These are phyloP conservation scores for Hibiscus mutabilis DNA, from an alignment of 345 rosid species.

Conservation along the genomic window DNA sequence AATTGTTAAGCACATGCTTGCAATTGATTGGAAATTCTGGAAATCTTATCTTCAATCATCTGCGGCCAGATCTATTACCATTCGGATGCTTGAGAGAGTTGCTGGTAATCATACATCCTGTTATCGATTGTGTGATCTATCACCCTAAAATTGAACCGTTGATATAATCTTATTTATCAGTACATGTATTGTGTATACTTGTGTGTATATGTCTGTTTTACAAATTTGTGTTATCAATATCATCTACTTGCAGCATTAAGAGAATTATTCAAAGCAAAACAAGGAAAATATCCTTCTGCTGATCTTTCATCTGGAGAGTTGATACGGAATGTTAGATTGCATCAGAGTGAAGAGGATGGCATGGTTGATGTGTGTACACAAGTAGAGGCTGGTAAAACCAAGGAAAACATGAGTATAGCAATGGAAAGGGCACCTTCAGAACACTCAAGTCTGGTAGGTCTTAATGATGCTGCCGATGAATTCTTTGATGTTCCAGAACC, in stretches of 20 bases:
- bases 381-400: conserved; percentile 28
- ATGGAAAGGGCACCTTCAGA: conserved; percentile 56
- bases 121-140: not conserved
- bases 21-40: conserved; percentile 94
- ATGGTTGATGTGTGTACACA: conserved; percentile 24
- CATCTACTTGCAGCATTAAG: conserved; percentile 54
- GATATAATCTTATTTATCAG: conserved; percentile 2
- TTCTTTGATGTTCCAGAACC: conserved; percentile 94
- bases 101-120: conserved; percentile 46
- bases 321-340: conserved; percentile 34
- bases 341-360: conserved; percentile 28
- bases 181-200: not conserved
- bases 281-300: conserved; percentile 47
- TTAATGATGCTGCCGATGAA: conserved; percentile 78
- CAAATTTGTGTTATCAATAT: not conserved
- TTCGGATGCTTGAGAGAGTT: conserved; percentile 82
- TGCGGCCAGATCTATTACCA: conserved; percentile 69
- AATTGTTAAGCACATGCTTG: conserved; percentile 94
- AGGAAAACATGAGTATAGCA: conserved; percentile 42
- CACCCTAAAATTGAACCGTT: not conserved
- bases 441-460: conserved; percentile 68
- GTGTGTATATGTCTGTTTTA: not conserved
- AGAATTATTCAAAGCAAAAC: conserved; percentile 70
- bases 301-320: conserved; percentile 69
- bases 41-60: conserved; percentile 66